Evolutionary conservation across 148 eudicot species (phyloP).

Genomic region (Dysphania ambrosioides): DNA sequence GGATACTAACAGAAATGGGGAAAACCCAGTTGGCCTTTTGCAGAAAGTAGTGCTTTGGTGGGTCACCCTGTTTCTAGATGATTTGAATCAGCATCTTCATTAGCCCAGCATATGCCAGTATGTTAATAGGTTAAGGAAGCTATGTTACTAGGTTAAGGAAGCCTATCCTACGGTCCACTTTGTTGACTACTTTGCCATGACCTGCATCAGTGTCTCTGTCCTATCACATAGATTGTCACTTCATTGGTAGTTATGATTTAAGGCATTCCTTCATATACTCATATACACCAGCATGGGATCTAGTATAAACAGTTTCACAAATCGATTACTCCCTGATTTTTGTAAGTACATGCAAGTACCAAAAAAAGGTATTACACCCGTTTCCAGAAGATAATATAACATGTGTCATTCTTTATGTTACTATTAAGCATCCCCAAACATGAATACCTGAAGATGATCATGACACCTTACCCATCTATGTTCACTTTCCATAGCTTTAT

Average conservation of each 20-base stretch:
- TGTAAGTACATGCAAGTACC: neutral
- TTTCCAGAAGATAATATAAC: neutral
- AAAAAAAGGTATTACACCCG: neutral
- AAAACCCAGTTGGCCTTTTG: neutral
- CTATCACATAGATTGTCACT: neutral
- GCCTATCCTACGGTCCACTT: neutral
- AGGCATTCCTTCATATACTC: neutral
- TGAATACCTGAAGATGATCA: neutral
- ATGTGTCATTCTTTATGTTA: neutral
- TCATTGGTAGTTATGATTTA: neutral
- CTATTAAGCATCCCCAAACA: neutral
- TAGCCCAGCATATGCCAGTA: neutral
- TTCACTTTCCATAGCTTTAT: neutral
- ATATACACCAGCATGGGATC: neutral
- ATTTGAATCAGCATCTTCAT: neutral
- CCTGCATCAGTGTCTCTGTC: neutral
- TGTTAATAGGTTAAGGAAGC: neutral
- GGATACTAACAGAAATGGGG: neutral
- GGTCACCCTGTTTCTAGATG: neutral
- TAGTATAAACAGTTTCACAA: neutral
- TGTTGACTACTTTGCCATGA: neutral
- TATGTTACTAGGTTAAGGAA: neutral
- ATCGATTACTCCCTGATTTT: neutral
- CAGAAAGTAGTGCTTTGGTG: neutral
- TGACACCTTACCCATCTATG: neutral